Percentiles rank a stretch among this genome's conserved stretches.
Evolutionary conservation across 306 rosid genomes (phyloP).

Genomic region (Prunus mume): DNA sequence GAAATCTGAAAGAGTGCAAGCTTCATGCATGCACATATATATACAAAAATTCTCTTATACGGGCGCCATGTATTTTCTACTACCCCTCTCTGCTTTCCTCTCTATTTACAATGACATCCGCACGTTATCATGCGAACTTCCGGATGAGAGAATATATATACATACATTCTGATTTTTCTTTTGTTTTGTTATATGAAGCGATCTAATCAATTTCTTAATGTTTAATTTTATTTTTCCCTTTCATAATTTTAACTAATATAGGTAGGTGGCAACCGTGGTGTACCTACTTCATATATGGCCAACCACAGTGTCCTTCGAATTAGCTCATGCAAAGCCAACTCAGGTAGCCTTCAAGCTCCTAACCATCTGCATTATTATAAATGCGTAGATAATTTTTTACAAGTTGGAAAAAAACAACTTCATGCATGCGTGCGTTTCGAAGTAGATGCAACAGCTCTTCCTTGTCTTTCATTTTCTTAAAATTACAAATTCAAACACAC

Average conservation of each 20-base stretch:
- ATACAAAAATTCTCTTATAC: too few relatives aligned
- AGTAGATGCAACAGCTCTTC: neutral
- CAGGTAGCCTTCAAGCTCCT: constrained; percentile 1
- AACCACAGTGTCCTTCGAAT: neutral
- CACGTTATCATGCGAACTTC: too few relatives aligned
- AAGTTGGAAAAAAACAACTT: neutral
- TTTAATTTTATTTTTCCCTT: too few relatives aligned
- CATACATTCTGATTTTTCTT: too few relatives aligned
- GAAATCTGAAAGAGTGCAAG: too few relatives aligned
- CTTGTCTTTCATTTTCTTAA: neutral
- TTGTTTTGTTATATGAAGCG: too few relatives aligned
- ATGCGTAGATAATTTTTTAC: too few relatives aligned
- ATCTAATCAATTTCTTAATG: too few relatives aligned
- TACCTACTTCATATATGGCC: neutral
- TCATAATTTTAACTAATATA: neutral
- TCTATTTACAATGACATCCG: too few relatives aligned
- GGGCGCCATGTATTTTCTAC: too few relatives aligned
- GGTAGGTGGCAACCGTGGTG: constrained; percentile 9
- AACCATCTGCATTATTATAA: neutral
- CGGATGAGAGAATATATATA: too few relatives aligned
- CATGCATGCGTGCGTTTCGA: neutral
- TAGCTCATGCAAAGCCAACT: neutral
- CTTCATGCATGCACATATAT: too few relatives aligned
- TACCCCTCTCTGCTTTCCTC: rapidly evolving
- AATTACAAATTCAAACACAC: neutral